Evolutionary conservation across 495 filamentous ascomycete species (phyloP).

Genomic region (Clavariopsis aquatica): DNA sequence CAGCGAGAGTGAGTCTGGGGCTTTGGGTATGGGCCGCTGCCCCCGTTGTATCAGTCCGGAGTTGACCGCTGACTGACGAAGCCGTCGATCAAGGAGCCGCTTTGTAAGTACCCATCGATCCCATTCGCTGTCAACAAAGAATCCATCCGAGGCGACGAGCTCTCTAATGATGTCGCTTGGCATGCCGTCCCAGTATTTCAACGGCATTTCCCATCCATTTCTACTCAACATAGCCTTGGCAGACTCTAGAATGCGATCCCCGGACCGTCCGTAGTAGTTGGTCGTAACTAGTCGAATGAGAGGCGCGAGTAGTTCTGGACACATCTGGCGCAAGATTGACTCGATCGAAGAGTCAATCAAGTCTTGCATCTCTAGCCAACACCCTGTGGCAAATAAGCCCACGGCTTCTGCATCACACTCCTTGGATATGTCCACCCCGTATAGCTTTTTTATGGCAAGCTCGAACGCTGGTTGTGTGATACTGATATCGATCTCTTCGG

Average conservation of each 20-base stretch:
- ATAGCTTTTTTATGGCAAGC: constrained; percentile 58
- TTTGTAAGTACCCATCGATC: constrained; percentile 59
- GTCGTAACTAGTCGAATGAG: constrained; percentile 57
- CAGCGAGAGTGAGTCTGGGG: constrained; percentile 47
- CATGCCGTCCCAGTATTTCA: constrained; percentile 60
- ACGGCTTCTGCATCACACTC: constrained; percentile 60
- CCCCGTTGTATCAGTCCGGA: constrained; percentile 47
- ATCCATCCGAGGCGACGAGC: constrained; percentile 62
- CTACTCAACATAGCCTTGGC: constrained; percentile 63
- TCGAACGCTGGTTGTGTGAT: constrained; percentile 61
- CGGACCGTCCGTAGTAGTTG: constrained; percentile 60
- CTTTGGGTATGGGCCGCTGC: constrained; percentile 42
- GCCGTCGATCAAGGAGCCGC: constrained; percentile 55
- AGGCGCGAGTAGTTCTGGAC: constrained; percentile 49
- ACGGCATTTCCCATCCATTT: constrained; percentile 62
- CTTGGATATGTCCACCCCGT: constrained; percentile 51
- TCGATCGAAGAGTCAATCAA: constrained; percentile 58
- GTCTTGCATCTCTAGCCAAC: constrained; percentile 63
- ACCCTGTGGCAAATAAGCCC: constrained; percentile 60
- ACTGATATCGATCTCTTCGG: constrained; percentile 58
- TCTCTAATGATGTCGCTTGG: constrained; percentile 59
- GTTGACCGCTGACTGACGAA: constrained; percentile 49
- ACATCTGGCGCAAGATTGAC: constrained; percentile 57
- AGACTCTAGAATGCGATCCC: constrained; percentile 57
- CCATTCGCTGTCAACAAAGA: constrained; percentile 62